A percentile compares a stretch with the other conserved stretches of the same genome.
Evolutionary conservation across 176 grass and related monocot species (phyloP).

Genomic region (Phragmites australis): DNA sequence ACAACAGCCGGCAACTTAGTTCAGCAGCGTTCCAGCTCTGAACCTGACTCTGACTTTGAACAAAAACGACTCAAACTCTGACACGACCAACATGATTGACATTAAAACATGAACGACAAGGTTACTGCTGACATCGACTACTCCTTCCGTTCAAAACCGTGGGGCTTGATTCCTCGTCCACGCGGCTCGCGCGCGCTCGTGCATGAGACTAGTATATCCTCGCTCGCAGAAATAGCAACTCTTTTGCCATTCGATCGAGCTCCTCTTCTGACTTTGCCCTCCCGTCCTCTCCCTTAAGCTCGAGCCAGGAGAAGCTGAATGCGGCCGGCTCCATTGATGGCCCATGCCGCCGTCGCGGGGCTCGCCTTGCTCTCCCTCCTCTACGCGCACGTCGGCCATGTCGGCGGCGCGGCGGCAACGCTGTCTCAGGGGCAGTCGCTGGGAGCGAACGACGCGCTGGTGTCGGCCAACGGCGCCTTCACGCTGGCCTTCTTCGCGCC

Average conservation of each 20-base stretch:
- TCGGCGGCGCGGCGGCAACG: not conserved
- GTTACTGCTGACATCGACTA: not conserved
- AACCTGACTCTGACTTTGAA: no score
- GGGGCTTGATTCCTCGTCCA: not conserved
- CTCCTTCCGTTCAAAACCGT: conserved; percentile 31
- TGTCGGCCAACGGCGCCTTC: conserved; percentile 48
- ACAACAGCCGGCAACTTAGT: no score
- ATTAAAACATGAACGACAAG: no score
- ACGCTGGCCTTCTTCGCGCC: conserved; percentile 54
- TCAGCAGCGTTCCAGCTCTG: no score
- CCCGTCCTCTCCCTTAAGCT: not conserved
- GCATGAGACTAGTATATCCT: not conserved
- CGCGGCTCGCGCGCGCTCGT: conserved; percentile 2
- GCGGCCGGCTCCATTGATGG: conserved; percentile 21
- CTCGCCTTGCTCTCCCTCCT: not conserved
- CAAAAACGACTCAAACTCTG: no score
- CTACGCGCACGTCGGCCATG: not conserved
- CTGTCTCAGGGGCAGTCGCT: conserved; percentile 48
- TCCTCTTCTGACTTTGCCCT: not conserved
- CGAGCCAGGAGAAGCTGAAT: not conserved
- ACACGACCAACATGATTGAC: no score
- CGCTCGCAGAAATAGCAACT: not conserved
- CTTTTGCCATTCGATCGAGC: not conserved
- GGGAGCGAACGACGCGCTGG: conserved; percentile 25
- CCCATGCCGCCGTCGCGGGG: not conserved